Evolutionary conservation across 495 filamentous ascomycete genomes (phyloP), one percentile per base, ranked within the genome.

Genomic region (Rusavskia elegans): DNA sequence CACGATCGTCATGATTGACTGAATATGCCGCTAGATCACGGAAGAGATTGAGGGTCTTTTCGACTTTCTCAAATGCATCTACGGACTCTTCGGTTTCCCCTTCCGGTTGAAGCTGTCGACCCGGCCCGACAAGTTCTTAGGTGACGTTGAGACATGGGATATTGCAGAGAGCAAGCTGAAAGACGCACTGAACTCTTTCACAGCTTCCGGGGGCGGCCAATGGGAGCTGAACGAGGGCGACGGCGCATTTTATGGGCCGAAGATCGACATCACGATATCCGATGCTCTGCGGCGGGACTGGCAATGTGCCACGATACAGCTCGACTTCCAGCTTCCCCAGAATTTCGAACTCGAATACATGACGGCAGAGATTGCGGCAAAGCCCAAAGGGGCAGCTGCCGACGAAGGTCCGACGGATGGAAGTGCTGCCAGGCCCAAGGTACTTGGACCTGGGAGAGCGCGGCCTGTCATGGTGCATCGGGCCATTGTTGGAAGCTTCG

Each of bases 401-500:
- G 62, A 68, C 56, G 57, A 61, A 25, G 48, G 53, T 25, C 49
- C 44, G 29, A 63, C 63, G 9, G 61, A 66, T 21, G 57, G 62
- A 50, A 54, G 61, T 39, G 63, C 65, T 41, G 61, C 64, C 11
- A 27, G 38, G n/a, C 25, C 45, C 29, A 65, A 39, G 25, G 38
- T 23, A 14, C 29, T 29, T 55, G 81, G 79, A 52, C 68, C 72
- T 16, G 87, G 88, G 49, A 92, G 82, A 64, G 88, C 88, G 45
- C 82, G 92, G 11, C 92, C 92, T 2, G 92, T 98, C 58, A 93
- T 97, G 75, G 92, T 98, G 55, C 92, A 97, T 67, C 85, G 92
- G 54, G 92, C 92, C 45, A 92, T 98, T 63, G 82, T 87, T 49
- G 92, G 92, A 50, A 86, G 81, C 57, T 86, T 96, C 59, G 92